A percentile compares a stretch with the other conserved stretches of the same genome.
phyloP scores from a whole-genome alignment of 108 stramenopile species.

The Pseudonitzschia multiseries region DNA sequence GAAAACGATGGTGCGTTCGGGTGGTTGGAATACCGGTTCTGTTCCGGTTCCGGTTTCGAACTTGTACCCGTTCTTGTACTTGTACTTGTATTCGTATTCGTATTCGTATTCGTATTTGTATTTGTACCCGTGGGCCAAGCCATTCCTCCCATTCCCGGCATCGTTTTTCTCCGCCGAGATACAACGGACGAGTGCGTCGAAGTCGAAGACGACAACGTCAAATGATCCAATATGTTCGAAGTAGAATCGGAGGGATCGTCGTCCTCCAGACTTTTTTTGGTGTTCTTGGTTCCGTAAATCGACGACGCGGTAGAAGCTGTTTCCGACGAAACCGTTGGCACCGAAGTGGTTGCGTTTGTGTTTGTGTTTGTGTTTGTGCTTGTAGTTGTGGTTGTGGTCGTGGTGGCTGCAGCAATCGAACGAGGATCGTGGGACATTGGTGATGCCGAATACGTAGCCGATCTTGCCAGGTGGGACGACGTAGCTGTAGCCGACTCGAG shows the following conservation, averaged over 20 bases:
- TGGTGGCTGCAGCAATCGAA: no score
- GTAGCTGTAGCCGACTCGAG: no score
- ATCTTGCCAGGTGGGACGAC: background rate
- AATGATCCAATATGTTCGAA: slow-evolving; percentile 19
- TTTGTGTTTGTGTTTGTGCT: no score
- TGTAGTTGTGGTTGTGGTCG: no score
- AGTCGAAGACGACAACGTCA: slow-evolving; percentile 12
- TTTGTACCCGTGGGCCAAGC: no score
- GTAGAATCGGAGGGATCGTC: slow-evolving; percentile 20
- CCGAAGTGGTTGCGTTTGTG: no score
- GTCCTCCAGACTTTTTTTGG: slow-evolving; percentile 23
- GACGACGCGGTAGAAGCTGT: background rate
- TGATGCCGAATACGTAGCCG: background rate
- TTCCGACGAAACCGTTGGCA: no score
- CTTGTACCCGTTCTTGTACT: no score
- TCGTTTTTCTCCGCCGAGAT: background rate
- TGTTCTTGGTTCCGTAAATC: slow-evolving; percentile 24
- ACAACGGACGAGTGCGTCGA: slow-evolving; percentile 1
- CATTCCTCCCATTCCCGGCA: background rate
- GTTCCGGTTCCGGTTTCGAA: no score
- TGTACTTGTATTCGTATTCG: no score
- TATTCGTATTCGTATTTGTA: no score
- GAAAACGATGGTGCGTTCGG: no score
- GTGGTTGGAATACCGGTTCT: background rate
- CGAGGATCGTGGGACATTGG: background rate